Conservation (phyloP, 441 rosid species). For the Populus tomentosa region DNA sequence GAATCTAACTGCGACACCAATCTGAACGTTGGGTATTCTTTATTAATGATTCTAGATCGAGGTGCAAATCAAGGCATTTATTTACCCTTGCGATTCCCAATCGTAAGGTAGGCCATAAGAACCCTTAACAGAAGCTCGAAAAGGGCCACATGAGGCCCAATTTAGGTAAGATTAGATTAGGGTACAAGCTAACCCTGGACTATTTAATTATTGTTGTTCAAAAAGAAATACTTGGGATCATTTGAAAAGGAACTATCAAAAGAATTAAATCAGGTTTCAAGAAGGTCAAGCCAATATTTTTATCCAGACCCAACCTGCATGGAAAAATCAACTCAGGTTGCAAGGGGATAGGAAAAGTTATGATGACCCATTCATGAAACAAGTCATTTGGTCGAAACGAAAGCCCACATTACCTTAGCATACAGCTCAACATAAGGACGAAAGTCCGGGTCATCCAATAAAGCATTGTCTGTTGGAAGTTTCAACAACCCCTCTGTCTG, state of each 20-base stretch:
- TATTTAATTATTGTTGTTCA: neutral
- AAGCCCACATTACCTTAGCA: slow-evolving; percentile 52
- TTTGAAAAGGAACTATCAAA: neutral
- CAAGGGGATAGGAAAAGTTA: neutral
- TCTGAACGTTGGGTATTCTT: slow-evolving; percentile 5
- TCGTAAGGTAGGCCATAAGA: neutral
- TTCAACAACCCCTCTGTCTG: slow-evolving; percentile 68
- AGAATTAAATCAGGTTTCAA: neutral
- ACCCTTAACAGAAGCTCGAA: neutral
- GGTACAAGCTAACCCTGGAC: neutral
- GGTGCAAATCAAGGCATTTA: neutral
- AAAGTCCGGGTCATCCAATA: slow-evolving; percentile 62
- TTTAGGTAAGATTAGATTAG: neutral
- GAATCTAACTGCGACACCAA: neutral
- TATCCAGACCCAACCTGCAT: slow-evolving; percentile 2
- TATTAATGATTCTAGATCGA: neutral
- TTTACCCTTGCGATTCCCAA: neutral
- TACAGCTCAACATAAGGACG: slow-evolving; percentile 64
- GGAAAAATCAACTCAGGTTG: neutral
- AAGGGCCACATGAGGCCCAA: neutral
- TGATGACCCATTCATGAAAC: neutral
- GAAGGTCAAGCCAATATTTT: slow-evolving; percentile 2
- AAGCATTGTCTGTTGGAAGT: slow-evolving; percentile 72
- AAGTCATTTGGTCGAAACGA: neutral
- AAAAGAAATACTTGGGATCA: neutral